phyloP scores from a whole-genome alignment of 331 rosid genomes.

The Rhamnella rubrinervis region DNA sequence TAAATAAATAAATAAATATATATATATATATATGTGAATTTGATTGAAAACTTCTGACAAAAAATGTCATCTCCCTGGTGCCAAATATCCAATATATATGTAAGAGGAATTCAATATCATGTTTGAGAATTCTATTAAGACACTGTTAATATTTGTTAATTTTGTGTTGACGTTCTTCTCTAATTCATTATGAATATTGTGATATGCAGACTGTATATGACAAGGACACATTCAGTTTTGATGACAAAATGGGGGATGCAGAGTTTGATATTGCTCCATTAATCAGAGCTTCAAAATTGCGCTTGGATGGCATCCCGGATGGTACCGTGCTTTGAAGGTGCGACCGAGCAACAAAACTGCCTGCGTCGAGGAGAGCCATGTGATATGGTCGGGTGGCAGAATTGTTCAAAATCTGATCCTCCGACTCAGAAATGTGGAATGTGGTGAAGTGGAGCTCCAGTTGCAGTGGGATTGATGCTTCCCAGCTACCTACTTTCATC shows the following conservation, averaged over 20 bases:
- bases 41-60: no score
- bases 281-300: conserved; percentile 21
- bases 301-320: conserved; percentile 17
- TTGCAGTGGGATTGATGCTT: conserved; percentile 44
- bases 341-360: conserved; percentile 32
- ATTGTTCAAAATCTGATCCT: conserved; percentile 38
- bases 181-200: background rate
- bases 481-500: background rate
- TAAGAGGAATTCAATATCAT: no score
- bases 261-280: conserved; percentile 29
- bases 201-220: conserved; percentile 33
- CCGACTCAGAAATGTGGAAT: conserved; percentile 43
- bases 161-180: background rate
- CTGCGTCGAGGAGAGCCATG: conserved; percentile 38
- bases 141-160: no score
- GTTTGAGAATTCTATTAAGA: no score
- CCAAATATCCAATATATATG: no score
- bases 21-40: no score
- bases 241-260: conserved; percentile 48
- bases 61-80: no score
- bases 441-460: conserved; percentile 43
- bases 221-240: conserved; percentile 36
- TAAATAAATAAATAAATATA: no score
- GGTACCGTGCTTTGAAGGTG: conserved; percentile 36
- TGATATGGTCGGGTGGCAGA: conserved; percentile 28